phyloP scores from a whole-genome alignment of 2,329 filamentous ascomycete species.

The Phyllosticta paracitricarpa region DNA sequence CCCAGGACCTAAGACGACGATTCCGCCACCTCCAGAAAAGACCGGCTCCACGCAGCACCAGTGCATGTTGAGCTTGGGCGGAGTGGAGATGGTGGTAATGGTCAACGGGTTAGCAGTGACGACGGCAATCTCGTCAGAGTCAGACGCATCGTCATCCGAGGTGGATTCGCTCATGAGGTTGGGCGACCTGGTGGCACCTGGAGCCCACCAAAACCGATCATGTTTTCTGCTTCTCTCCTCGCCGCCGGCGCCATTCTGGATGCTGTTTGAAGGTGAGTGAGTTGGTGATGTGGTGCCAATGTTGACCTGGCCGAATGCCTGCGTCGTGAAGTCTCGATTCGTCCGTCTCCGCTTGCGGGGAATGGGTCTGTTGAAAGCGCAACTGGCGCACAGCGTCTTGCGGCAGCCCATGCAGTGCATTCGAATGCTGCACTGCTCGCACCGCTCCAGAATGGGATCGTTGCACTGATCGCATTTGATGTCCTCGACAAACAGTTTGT shows the following conservation, averaged over 20 bases:
- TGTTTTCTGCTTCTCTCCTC: constrained; percentile 10
- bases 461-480: constrained; percentile 46
- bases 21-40: constrained; percentile 50
- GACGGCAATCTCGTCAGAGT: constrained; percentile 24
- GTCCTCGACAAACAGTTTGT: constrained; percentile 42
- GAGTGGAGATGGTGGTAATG: constrained; percentile 25
- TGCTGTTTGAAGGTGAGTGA: background rate
- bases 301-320: constrained; percentile 22
- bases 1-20: constrained; percentile 43
- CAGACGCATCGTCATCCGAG: constrained; percentile 26
- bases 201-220: constrained; percentile 50
- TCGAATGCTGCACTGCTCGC: constrained; percentile 50
- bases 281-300: constrained; percentile 13
- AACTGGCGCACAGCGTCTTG: constrained; percentile 50
- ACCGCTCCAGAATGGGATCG: constrained; percentile 44
- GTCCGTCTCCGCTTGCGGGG: constrained; percentile 30
- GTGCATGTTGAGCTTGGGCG: constrained; percentile 41
- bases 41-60: constrained; percentile 53
- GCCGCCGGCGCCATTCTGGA: background rate
- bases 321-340: constrained; percentile 25
- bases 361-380: constrained; percentile 47
- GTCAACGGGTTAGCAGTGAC: constrained; percentile 11
- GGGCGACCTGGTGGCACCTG: constrained; percentile 44
- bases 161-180: constrained; percentile 48
- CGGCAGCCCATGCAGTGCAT: constrained; percentile 54